These are phyloP conservation scores for Teratosphaeria gauchensis DNA, from an alignment of 2,329 filamentous ascomycete genomes.

Conservation along the genomic window DNA sequence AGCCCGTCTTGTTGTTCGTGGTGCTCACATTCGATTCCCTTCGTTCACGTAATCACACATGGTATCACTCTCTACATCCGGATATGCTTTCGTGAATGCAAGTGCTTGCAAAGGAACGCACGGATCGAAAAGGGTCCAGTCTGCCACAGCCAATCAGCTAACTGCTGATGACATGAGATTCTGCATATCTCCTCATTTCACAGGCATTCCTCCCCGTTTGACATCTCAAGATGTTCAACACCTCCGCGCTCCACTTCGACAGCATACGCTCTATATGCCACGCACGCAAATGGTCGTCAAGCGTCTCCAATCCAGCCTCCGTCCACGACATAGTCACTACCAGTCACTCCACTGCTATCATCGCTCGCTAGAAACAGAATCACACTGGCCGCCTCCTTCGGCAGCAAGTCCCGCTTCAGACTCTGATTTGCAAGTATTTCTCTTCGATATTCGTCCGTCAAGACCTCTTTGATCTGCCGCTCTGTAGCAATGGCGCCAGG, in stretches of 20 bases:
- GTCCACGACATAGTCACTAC: slow-evolving; percentile 24
- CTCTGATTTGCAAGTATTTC: slow-evolving; percentile 21
- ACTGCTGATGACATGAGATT: too few relatives aligned
- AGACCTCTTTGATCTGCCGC: slow-evolving; percentile 22
- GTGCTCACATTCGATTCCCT: too few relatives aligned
- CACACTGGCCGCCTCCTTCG: slow-evolving; percentile 21
- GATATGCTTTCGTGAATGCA: too few relatives aligned
- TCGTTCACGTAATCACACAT: too few relatives aligned
- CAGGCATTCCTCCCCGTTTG: too few relatives aligned
- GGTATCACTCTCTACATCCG: too few relatives aligned
- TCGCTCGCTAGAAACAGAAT: slow-evolving; percentile 24
- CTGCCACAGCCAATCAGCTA: too few relatives aligned
- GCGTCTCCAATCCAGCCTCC: slow-evolving; percentile 21
- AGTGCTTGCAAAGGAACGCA: too few relatives aligned
- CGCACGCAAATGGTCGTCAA: neutral
- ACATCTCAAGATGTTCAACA: too few relatives aligned
- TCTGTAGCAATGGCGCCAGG: slow-evolving; percentile 24
- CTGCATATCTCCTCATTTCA: too few relatives aligned
- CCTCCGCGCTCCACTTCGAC: neutral
- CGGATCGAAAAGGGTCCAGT: too few relatives aligned
- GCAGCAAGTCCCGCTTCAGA: slow-evolving; percentile 21
- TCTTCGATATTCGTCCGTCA: slow-evolving; percentile 20
- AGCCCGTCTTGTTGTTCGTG: too few relatives aligned
- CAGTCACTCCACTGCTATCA: slow-evolving; percentile 22
- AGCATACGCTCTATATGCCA: neutral